These are phyloP conservation scores for Smallanthus sonchifolius DNA, from an alignment of 129 eudicot genomes.

Conservation along the genomic window DNA sequence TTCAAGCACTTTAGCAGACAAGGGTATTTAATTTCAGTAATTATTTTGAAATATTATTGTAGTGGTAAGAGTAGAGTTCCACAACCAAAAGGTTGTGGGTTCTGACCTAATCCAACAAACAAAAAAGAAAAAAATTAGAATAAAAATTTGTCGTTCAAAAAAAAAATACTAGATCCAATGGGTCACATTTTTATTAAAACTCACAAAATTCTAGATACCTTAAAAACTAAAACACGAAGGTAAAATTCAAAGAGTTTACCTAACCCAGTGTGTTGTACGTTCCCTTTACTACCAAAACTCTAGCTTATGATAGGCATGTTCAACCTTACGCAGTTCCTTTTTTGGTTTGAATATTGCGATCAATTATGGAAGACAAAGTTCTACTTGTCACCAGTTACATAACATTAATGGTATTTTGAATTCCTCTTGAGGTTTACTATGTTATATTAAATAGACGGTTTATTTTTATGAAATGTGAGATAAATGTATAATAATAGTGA, in stretches of 20 bases:
- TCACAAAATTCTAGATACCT: not conserved
- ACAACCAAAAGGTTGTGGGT: too few species aligned
- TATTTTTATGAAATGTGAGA: not conserved
- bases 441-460: not conserved
- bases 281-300: constrained; percentile 16
- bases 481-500: not conserved
- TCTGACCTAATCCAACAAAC: too few species aligned
- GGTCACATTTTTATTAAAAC: not conserved
- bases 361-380: not conserved
- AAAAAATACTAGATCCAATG: constrained; percentile 4
- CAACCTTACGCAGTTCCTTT: constrained; percentile 1
- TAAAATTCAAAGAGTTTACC: not conserved
- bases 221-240: not conserved
- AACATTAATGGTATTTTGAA: not conserved
- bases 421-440: not conserved
- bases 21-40: not conserved
- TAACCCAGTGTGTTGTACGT: not conserved
- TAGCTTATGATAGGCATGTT: constrained; percentile 1
- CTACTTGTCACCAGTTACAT: not conserved
- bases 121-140: too few species aligned
- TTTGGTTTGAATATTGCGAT: not conserved
- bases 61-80: too few species aligned
- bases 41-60: not conserved
- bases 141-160: too few species aligned
- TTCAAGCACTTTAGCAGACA: too few species aligned